These are phyloP conservation scores for Verbena officinalis DNA, from an alignment of 257 asterid species.

Conservation along the genomic window DNA sequence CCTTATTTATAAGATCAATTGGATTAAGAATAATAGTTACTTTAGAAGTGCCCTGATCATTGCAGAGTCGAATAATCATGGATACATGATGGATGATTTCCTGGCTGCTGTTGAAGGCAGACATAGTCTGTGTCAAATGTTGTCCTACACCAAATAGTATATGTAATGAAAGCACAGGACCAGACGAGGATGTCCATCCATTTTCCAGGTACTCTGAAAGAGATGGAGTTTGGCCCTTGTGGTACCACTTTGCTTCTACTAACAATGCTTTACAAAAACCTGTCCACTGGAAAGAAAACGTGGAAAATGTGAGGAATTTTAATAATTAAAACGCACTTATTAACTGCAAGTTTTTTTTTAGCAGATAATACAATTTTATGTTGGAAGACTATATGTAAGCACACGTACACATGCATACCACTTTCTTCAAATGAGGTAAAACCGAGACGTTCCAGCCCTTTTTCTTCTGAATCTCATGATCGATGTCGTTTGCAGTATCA, in stretches of 20 bases:
- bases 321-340: background rate
- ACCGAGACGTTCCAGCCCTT: conserved; percentile 51
- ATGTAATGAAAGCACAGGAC: conserved; percentile 52
- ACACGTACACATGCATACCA: conserved; percentile 39
- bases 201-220: conserved; percentile 53
- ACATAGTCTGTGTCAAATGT: conserved; percentile 12
- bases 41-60: conserved; percentile 61
- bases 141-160: conserved; percentile 38
- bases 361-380: too few species aligned
- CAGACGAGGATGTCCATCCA: conserved; percentile 57
- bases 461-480: conserved; percentile 39
- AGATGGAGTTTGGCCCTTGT: conserved; percentile 43
- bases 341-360: too few species aligned
- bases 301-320: too few species aligned
- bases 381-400: background rate
- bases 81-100: conserved; percentile 43
- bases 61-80: conserved; percentile 58
- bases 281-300: conserved; percentile 46
- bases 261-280: conserved; percentile 53
- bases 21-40: conserved; percentile 26
- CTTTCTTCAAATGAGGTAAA: conserved; percentile 46
- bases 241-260: conserved; percentile 60
- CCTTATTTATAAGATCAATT: too few species aligned
- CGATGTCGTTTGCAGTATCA: conserved; percentile 46
- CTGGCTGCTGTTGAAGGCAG: conserved; percentile 25